These are phyloP conservation scores for Telfairia occidentalis DNA, from an alignment of 331 rosid species.

Conservation along the genomic window DNA sequence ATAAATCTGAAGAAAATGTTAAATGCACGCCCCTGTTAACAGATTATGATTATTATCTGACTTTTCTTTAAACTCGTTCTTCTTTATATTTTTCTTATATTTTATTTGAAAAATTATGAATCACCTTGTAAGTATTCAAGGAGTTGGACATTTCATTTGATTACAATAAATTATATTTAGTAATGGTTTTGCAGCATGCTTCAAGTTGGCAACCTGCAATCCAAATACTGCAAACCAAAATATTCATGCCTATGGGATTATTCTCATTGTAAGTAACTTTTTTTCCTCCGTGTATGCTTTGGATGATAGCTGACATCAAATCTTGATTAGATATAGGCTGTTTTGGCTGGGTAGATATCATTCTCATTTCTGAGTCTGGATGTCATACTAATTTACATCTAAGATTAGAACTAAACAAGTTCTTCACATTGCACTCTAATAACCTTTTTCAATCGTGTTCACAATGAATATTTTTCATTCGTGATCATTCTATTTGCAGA, in stretches of 20 bases:
- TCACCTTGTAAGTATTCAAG: not conserved
- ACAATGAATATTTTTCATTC: not conserved
- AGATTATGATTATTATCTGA: not conserved
- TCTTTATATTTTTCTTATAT: not conserved
- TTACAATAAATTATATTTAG: constrained; percentile 13
- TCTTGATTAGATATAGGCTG: not conserved
- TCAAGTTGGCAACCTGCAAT: constrained; percentile 48
- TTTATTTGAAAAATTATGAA: not conserved
- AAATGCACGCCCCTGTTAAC: not conserved
- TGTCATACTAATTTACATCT: not conserved
- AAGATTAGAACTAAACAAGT: not conserved
- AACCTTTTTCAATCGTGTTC: not conserved
- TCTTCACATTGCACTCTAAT: not conserved
- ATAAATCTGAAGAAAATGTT: not conserved
- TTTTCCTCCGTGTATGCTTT: not conserved
- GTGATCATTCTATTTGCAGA: not conserved
- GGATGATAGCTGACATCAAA: constrained; percentile 8
- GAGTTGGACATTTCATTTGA: not conserved
- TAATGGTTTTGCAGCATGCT: constrained; percentile 52
- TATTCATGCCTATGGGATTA: constrained; percentile 50
- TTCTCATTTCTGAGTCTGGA: not conserved
- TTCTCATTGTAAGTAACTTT: constrained; percentile 53
- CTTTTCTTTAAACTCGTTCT: not conserved
- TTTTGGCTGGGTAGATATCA: not conserved
- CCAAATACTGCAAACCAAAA: constrained; percentile 48